Percentiles rank a stretch among this genome's conserved stretches.
Conservation (phyloP, 768 basidiomycete genomes). For the Phylloporus arenicola region DNA sequence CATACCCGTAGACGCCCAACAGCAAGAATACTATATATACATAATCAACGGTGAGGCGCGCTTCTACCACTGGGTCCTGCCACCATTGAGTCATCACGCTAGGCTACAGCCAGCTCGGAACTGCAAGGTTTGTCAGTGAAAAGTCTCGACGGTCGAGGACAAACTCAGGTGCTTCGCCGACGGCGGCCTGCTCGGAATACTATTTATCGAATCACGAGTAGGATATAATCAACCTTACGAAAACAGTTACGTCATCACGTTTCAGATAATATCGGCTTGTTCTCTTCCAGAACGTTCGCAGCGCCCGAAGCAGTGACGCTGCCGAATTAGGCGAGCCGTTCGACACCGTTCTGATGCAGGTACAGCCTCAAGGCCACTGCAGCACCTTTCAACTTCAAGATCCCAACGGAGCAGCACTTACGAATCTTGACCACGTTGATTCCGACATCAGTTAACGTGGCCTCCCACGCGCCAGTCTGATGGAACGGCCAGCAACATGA, state of each 20-base stretch:
- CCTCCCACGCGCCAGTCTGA: neutral
- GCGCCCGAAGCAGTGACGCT: neutral
- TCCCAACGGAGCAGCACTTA: neutral
- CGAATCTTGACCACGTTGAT: neutral
- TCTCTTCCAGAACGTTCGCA: neutral
- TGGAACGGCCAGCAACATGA: too few species aligned
- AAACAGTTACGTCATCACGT: neutral
- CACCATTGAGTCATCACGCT: slow-evolving; percentile 15
- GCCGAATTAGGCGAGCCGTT: too few species aligned
- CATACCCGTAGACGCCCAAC: slow-evolving; percentile 19
- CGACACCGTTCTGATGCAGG: too few species aligned
- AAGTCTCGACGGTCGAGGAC: neutral
- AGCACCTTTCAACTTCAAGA: neutral
- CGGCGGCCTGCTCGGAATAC: neutral
- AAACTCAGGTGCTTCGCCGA: neutral
- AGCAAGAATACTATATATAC: slow-evolving; percentile 7
- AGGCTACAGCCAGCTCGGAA: neutral
- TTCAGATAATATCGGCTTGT: neutral
- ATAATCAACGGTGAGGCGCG: neutral
- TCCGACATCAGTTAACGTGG: neutral
- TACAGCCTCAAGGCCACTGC: neutral
- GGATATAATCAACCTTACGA: neutral
- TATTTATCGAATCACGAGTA: neutral
- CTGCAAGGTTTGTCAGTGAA: neutral
- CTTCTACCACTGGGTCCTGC: slow-evolving; percentile 11